phyloP scores from a whole-genome alignment of 768 basidiomycete species.

The Brasilioporus rufonigricans region DNA sequence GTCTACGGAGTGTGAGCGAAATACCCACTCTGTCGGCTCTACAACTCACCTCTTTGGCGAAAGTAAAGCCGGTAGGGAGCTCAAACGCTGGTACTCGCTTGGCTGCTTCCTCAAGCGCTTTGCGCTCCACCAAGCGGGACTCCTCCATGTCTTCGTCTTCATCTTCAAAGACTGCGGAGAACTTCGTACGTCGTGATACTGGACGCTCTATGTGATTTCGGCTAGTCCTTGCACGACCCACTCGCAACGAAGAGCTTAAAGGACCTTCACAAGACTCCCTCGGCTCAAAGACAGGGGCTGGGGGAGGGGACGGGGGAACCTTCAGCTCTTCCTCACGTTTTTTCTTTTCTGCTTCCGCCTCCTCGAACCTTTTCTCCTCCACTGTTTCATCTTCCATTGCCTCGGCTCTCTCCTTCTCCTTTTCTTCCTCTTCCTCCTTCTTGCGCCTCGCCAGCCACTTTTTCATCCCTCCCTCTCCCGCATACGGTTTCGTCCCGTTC shows the following conservation, averaged over 20 bases:
- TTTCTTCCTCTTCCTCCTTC: constrained; percentile 52
- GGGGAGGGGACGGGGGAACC: constrained; percentile 14
- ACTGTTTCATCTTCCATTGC: constrained; percentile 36
- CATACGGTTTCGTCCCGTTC: constrained; percentile 71
- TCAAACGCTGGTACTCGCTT: constrained; percentile 57
- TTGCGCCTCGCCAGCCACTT: constrained; percentile 65
- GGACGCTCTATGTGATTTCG: constrained; percentile 65
- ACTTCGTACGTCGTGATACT: constrained; percentile 47
- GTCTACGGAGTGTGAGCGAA: constrained; percentile 24
- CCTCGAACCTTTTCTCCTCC: constrained; percentile 22
- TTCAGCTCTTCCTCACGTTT: constrained; percentile 17
- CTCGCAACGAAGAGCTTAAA: constrained; percentile 54
- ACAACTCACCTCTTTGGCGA: constrained; percentile 56
- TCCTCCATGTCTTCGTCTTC: constrained; percentile 44
- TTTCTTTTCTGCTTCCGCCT: constrained; percentile 19
- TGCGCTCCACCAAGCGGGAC: constrained; percentile 42
- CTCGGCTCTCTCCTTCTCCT: constrained; percentile 33
- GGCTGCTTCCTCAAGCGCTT: constrained; percentile 52
- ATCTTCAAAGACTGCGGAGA: constrained; percentile 63
- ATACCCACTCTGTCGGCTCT: background rate
- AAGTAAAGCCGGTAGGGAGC: constrained; percentile 62
- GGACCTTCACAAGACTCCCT: constrained; percentile 19
- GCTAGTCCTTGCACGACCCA: constrained; percentile 56
- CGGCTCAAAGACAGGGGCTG: constrained; percentile 21
- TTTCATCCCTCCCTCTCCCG: constrained; percentile 77